Conservation (phyloP, 2,329 filamentous ascomycete species). For the Onygena corvina region DNA sequence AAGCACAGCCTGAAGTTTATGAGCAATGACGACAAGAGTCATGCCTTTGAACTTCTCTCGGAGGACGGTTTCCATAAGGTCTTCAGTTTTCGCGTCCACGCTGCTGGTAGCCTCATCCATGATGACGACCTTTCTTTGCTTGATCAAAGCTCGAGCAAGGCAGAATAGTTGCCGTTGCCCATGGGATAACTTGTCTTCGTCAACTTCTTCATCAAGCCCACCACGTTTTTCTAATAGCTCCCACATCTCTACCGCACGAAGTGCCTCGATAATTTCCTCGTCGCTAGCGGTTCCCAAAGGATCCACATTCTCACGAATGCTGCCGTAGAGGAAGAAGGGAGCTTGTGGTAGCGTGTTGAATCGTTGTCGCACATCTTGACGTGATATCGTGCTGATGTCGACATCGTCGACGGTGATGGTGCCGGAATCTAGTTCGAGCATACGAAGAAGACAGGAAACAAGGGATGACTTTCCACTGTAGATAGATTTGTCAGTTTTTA, state of each 20-base stretch:
- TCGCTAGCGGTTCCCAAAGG: neutral
- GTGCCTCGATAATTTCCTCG: neutral
- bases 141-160: conserved; percentile 79
- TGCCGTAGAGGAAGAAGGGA: neutral
- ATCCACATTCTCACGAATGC: neutral
- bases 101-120: conserved; percentile 88
- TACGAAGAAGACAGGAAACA: conserved; percentile 8
- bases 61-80: conserved; percentile 50
- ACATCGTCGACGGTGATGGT: conserved; percentile 9
- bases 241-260: conserved; percentile 5
- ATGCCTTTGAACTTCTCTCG: conserved; percentile 65
- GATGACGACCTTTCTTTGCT: conserved; percentile 90
- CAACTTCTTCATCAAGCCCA: conserved; percentile 5
- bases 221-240: neutral
- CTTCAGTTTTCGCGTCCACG: conserved; percentile 55
- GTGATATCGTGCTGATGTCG: conserved; percentile 9
- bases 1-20: conserved; percentile 94
- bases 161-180: conserved; percentile 91
- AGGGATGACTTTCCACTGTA: conserved; percentile 12
- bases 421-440: conserved; percentile 7
- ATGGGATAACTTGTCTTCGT: conserved; percentile 62
- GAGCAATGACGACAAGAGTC: conserved; percentile 95
- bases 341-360: conserved; percentile 4
- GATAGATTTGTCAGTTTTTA: neutral
- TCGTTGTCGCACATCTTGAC: conserved; percentile 3